These are phyloP conservation scores for Fusarium nanum DNA, from an alignment of 2,329 filamentous ascomycete genomes.

Conservation along the genomic window DNA sequence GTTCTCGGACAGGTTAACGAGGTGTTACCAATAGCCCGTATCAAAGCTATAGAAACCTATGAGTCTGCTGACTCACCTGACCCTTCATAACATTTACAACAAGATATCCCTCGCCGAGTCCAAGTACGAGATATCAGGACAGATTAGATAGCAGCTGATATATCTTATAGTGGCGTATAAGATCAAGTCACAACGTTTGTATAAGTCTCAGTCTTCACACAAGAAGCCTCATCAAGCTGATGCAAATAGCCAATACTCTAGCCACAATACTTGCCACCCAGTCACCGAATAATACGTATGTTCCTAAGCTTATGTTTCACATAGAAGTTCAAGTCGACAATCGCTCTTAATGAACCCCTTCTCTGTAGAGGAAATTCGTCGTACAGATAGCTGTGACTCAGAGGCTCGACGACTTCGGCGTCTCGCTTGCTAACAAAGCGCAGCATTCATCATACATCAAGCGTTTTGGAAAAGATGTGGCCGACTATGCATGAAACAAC, in stretches of 20 bases:
- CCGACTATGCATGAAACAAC: slow-evolving; percentile 14
- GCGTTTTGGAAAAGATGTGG: slow-evolving; percentile 10
- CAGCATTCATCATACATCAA: background rate
- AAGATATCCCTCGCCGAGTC: background rate
- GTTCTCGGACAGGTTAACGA: background rate
- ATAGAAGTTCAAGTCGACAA: background rate
- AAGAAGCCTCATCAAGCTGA: background rate
- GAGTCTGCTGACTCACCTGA: background rate
- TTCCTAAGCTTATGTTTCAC: background rate
- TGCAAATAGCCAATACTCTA: background rate
- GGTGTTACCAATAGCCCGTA: background rate
- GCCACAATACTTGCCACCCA: background rate
- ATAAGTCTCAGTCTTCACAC: background rate
- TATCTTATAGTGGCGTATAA: background rate
- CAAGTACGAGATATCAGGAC: background rate
- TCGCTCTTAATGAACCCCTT: background rate
- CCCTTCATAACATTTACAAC: background rate
- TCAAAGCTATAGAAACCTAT: background rate
- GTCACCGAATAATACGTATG: background rate
- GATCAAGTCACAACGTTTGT: background rate
- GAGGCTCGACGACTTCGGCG: slow-evolving; percentile 4
- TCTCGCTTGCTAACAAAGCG: background rate
- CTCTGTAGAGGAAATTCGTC: background rate
- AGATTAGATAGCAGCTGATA: background rate
- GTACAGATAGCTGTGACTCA: slow-evolving; percentile 11